Conservation (phyloP, 257 asterid species). For the Solanum etuberosum region DNA sequence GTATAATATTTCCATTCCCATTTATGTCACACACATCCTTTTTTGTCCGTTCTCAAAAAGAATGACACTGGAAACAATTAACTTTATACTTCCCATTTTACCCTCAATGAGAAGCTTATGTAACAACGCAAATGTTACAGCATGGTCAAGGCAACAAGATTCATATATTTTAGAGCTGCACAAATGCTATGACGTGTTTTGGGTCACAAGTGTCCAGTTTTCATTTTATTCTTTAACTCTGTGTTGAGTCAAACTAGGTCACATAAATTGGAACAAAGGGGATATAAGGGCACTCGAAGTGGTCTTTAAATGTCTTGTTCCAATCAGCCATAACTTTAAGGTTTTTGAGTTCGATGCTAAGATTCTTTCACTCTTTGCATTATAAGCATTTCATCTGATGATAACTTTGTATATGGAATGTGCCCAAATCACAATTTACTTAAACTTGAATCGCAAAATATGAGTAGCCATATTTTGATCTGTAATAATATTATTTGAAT, state of each 20-base stretch:
- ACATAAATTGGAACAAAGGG: background rate
- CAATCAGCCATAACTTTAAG: background rate
- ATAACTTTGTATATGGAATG: background rate
- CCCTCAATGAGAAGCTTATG: background rate
- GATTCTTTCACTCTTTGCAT: background rate
- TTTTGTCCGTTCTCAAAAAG: background rate
- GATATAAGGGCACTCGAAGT: background rate
- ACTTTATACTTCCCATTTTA: background rate
- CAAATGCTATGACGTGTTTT: background rate
- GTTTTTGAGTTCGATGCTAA: background rate
- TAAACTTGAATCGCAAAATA: background rate
- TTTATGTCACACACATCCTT: background rate
- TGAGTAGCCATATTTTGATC: background rate
- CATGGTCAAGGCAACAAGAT: background rate
- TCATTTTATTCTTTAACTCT: background rate
- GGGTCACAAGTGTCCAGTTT: background rate
- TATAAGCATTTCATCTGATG: background rate
- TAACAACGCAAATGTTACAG: background rate
- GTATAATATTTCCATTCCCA: background rate
- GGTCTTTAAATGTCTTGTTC: background rate
- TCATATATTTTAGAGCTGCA: background rate
- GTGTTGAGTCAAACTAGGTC: background rate
- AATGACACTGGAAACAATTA: background rate
- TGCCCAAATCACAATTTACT: background rate
- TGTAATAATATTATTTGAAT: background rate